Conservation (phyloP, 177 flowering plant genomes). For the Vitis hybrid region DNA sequence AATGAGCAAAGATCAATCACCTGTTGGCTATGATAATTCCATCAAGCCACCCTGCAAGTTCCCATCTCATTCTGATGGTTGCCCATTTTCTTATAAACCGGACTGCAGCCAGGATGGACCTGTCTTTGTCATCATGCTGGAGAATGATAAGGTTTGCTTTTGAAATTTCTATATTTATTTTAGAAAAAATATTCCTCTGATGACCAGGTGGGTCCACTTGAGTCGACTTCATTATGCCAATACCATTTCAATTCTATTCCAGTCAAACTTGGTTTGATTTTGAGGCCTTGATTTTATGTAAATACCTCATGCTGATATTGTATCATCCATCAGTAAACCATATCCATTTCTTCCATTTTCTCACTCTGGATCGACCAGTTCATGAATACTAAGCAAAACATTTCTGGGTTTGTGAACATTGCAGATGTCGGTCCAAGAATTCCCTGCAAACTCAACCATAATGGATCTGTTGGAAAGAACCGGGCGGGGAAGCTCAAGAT, state of each 20-base stretch:
- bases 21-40: slow-evolving; percentile 41
- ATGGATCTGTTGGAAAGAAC: slow-evolving; percentile 65
- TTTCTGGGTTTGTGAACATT: slow-evolving; percentile 10
- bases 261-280: neutral
- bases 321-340: no score
- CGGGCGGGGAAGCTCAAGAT: slow-evolving; percentile 62
- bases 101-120: slow-evolving; percentile 66
- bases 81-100: slow-evolving; percentile 69
- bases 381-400: neutral
- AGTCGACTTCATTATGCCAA: neutral
- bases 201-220: no score
- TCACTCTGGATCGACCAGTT: no score
- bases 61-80: slow-evolving; percentile 75
- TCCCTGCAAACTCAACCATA: slow-evolving; percentile 70
- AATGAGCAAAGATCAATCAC: slow-evolving; percentile 53
- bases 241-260: neutral
- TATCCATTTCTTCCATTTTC: neutral
- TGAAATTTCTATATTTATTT: neutral
- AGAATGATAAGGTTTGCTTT: slow-evolving; percentile 81
- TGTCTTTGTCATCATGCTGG: slow-evolving; percentile 74
- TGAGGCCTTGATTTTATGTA: no score
- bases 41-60: slow-evolving; percentile 76
- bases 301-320: no score
- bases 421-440: slow-evolving; percentile 97
- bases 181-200: neutral